A percentile compares a stretch with the other conserved stretches of the same genome.
These are phyloP conservation scores for Trichoderma polysporum DNA, from an alignment of 2,329 filamentous ascomycete species.

Conservation along the genomic window DNA sequence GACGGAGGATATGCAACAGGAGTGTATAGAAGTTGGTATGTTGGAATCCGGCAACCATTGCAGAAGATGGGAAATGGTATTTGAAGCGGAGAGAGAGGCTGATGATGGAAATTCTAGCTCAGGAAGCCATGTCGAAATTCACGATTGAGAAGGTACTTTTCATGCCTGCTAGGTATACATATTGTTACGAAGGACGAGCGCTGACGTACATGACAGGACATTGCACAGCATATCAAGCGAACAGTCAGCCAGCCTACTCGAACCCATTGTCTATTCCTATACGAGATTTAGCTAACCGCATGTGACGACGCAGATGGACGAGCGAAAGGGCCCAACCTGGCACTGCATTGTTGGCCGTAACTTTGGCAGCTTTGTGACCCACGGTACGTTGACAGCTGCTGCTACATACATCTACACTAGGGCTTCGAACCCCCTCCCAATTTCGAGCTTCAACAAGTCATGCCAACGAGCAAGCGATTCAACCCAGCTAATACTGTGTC, in stretches of 20 bases:
- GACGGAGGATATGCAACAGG: conserved; percentile 96
- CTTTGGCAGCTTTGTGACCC: conserved; percentile 98
- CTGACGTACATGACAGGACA: conserved; percentile 64
- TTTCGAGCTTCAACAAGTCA: background rate
- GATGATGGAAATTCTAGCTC: conserved; percentile 44
- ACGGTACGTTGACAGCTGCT: conserved; percentile 60
- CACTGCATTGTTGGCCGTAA: conserved; percentile 98
- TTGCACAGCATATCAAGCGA: conserved; percentile 93
- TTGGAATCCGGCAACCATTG: conserved; percentile 24
- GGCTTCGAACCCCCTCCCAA: too few relatives aligned
- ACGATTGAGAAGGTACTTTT: conserved; percentile 58
- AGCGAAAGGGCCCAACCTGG: conserved; percentile 96
- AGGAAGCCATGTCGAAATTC: conserved; percentile 63
- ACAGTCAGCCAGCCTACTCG: conserved; percentile 57
- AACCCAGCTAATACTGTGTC: background rate
- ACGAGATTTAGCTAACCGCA: conserved; percentile 10
- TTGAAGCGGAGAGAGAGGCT: conserved; percentile 25
- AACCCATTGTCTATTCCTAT: background rate
- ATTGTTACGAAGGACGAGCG: background rate
- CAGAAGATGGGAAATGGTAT: conserved; percentile 7
- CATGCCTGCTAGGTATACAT: too few relatives aligned
- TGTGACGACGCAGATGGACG: conserved; percentile 71
- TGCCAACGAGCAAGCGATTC: background rate
- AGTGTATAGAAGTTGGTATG: conserved; percentile 94
- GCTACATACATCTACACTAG: too few relatives aligned